Evolutionary conservation across 140 eudicot species (phyloP), one percentile per base, ranked within the genome.

Genomic region (Oenanthe javanica): DNA sequence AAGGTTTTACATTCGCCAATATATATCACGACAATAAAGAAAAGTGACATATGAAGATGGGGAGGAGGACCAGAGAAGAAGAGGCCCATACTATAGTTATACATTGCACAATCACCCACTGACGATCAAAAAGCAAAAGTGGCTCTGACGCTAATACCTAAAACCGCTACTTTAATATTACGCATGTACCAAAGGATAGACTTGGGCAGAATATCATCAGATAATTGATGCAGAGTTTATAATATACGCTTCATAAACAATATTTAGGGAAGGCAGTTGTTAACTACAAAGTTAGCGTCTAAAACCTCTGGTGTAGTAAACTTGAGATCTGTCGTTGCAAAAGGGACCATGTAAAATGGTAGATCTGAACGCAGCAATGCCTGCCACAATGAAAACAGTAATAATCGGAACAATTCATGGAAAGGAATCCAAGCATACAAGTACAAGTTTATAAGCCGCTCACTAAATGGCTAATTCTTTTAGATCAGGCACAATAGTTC

Each of bases 291-390:
- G 75, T 36, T 40, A 57, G 73, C 50, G 45, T 79, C 77, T 83
- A 88, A 54, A 84, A 92, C 99, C 98, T 96, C 96, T 76, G 99
- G 99, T 82, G 86, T 92, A 63, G 25, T 81, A 85, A 93, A 96
- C 72, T 59, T 66, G 49, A 96, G 91, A 78, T 96, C 97, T 15
- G 76, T 72, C 63, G 96, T 88, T 45, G 88, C 67, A 84, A 89
- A 96, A 0, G 99, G 99, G 51, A 96, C 98, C 92, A 96, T 91
- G 82, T 96, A 93, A 84, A 77, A 81, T 19, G 99, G 99, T 78
- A 96, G 99, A 88, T 96, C 99, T 55, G 91, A 89, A 46, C 98
- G 98, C 77, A 96, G 84, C 84, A 91, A 85, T 42, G 93, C 99
- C 99, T 96, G 90, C 82, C 85, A 86, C 40, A 84, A 74, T 64